Base-by-base conservation (phyloP, 306 rosid species). In the Rosa multiflora region DNA sequence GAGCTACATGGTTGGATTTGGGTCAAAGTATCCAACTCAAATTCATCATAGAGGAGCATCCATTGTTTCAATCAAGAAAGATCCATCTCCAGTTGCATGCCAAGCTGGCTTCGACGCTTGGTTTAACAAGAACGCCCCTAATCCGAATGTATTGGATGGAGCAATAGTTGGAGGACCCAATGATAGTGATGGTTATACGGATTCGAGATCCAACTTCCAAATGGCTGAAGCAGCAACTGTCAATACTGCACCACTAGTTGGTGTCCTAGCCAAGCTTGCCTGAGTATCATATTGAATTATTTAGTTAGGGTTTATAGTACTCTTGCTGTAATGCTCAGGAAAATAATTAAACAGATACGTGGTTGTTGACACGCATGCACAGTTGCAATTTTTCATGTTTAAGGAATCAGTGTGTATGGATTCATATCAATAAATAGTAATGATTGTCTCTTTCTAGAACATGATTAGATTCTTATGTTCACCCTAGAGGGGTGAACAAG, bases 1-100 rank as follows among this genome's bases (percentile, higher is more conserved):
- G 78, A 91, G 97, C 76, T 91, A 88, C 91, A 89, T 93, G 98
- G 88, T 90, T 7, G 98, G 97, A 1, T 84, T 80, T 0, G 94
- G 91, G 2, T 8, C 88, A 55, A 88, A 76, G 0, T 91, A 78
- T 61, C 93, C 91, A 0, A 61, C 79, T 1, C 81, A 86, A 6
- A 46, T 83, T 68, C 96, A 89, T 79, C 98, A 91, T 29, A 93
- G 97, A 82, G 96, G 73, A 80, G 89, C 91, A 11, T 93, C 98
- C 23, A 91, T 89, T 55, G 76, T 78, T 12, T 89, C 98, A 1
- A 29, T 88, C 2, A 91, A 82, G 67, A 8, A n/a, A 0, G 55
- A 89, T 29, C 40, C 43, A 0, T 4, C 76, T 3, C 80, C 80
- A 8, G 83, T 89, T 17, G n/a, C 84, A 5, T 91, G 93, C 70